A percentile compares a stretch with the other conserved stretches of the same genome.
phyloP scores from a whole-genome alignment of 1,284 basidiomycete genomes.

The Termitomyces sp. region DNA sequence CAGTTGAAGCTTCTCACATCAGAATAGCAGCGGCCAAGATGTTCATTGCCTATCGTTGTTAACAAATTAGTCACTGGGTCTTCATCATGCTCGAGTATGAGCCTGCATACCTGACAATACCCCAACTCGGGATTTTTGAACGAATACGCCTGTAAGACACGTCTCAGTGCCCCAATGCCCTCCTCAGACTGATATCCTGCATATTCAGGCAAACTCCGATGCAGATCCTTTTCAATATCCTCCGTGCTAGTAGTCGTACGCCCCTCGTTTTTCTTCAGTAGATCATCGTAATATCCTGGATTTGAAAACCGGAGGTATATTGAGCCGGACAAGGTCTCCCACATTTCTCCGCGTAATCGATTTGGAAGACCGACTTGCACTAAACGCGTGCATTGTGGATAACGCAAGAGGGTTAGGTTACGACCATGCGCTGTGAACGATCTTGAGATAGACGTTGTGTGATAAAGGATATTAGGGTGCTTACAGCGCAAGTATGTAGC shows the following conservation, averaged over 20 bases:
- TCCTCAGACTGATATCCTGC: constrained; percentile 88
- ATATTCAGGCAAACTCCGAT: constrained; percentile 92
- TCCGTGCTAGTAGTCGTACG: constrained; percentile 88
- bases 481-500: constrained; percentile 79
- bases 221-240: constrained; percentile 98
- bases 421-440: constrained; percentile 68
- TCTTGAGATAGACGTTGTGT: not conserved
- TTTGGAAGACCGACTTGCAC: constrained; percentile 98
- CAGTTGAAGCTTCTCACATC: constrained; percentile 50
- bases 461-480: constrained; percentile 19
- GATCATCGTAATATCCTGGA: constrained; percentile 78
- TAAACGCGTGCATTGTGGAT: constrained; percentile 93
- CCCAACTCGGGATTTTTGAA: constrained; percentile 95
- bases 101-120: constrained; percentile 64
- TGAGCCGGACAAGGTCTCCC: constrained; percentile 96
- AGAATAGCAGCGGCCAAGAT: constrained; percentile 89
- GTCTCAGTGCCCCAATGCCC: constrained; percentile 79
- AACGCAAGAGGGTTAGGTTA: constrained; percentile 88
- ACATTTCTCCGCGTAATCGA: constrained; percentile 92
- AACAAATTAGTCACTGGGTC: not conserved
- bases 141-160: constrained; percentile 95
- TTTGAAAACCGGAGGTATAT: constrained; percentile 87
- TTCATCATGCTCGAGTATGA: not conserved
- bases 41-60: constrained; percentile 76
- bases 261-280: constrained; percentile 79